Percentiles rank a stretch among this genome's conserved stretches.
Conservation (phyloP, 2,329 filamentous ascomycete species). For the Cladosporium colombiae region DNA sequence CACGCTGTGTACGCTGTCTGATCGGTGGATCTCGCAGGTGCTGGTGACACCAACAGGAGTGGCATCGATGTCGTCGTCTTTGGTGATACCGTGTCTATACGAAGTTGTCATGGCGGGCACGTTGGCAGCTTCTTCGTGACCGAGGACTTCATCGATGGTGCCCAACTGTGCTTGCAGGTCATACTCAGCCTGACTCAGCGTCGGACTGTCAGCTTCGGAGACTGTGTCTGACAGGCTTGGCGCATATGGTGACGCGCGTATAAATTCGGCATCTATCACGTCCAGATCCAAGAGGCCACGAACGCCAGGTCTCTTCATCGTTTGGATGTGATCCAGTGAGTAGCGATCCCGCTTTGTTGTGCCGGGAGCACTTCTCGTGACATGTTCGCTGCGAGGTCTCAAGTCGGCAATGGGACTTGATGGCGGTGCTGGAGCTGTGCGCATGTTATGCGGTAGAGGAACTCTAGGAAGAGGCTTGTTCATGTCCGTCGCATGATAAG, state of each 20-base stretch:
- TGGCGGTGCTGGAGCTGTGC: slow-evolving; percentile 20
- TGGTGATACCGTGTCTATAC: not conserved
- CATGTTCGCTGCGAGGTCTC: not conserved
- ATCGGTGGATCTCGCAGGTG: not conserved
- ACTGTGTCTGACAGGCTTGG: slow-evolving; percentile 21
- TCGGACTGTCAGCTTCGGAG: slow-evolving; percentile 42
- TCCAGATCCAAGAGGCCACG: slow-evolving; percentile 17
- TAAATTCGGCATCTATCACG: slow-evolving; percentile 22
- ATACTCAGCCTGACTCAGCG: slow-evolving; percentile 48
- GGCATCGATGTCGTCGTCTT: not conserved
- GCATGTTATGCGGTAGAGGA: slow-evolving; percentile 20
- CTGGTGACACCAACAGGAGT: not conserved
- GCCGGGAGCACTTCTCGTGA: slow-evolving; percentile 4
- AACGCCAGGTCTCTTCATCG: not conserved
- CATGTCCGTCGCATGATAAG: slow-evolving; percentile 14
- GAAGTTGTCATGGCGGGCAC: not conserved
- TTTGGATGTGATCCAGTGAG: not conserved
- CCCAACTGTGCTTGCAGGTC: slow-evolving; percentile 37
- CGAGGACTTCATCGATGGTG: slow-evolving; percentile 22
- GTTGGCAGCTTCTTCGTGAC: slow-evolving; percentile 9
- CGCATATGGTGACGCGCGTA: slow-evolving; percentile 19
- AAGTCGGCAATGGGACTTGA: not conserved
- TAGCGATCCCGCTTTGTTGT: not conserved
- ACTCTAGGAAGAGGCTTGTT: slow-evolving; percentile 29
- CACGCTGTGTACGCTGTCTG: slow-evolving; percentile 32